Percentiles rank a stretch among this genome's conserved stretches.
Evolutionary conservation across 257 asterid species (phyloP).

Genomic region (Solanum dulcamara): DNA sequence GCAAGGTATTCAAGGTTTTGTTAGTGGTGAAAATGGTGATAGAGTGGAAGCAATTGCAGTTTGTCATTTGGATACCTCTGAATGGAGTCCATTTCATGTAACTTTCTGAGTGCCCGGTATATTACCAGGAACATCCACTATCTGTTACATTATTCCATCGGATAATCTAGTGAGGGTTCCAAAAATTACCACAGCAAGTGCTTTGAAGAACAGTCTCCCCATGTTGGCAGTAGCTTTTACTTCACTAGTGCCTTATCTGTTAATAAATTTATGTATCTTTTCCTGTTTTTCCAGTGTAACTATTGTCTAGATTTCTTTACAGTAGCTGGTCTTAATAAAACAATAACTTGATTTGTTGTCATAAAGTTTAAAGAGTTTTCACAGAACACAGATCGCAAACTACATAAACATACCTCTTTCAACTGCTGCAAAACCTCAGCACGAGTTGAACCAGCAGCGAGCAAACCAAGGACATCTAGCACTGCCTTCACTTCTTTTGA

Average conservation of each 20-base stretch:
- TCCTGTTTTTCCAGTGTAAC: neutral
- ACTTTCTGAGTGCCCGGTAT: slow-evolving; percentile 46
- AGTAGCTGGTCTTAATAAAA: neutral
- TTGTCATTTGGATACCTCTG: slow-evolving; percentile 78
- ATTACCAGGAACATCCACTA: slow-evolving; percentile 43
- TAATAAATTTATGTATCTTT: neutral
- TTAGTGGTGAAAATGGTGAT: slow-evolving; percentile 38
- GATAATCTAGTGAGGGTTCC: slow-evolving; percentile 50
- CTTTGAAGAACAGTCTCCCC: neutral
- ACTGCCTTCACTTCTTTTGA: slow-evolving; percentile 16
- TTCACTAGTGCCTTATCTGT: neutral
- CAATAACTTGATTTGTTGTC: neutral
- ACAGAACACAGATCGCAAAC: neutral
- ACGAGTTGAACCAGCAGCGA: slow-evolving; percentile 10
- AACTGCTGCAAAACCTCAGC: slow-evolving; percentile 52
- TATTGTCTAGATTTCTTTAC: neutral
- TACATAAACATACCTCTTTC: slow-evolving; percentile 20
- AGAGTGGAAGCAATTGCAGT: slow-evolving; percentile 55
- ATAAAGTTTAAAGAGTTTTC: neutral
- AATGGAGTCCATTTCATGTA: slow-evolving; percentile 44
- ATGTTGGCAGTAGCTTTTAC: neutral
- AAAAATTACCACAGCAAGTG: slow-evolving; percentile 1
- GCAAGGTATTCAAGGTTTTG: slow-evolving; percentile 35
- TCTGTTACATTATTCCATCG: slow-evolving; percentile 75
- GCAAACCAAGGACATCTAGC: slow-evolving; percentile 20